These are phyloP conservation scores for Butyriboletus appendiculatus DNA, from an alignment of 1,284 basidiomycete species.

Conservation along the genomic window DNA sequence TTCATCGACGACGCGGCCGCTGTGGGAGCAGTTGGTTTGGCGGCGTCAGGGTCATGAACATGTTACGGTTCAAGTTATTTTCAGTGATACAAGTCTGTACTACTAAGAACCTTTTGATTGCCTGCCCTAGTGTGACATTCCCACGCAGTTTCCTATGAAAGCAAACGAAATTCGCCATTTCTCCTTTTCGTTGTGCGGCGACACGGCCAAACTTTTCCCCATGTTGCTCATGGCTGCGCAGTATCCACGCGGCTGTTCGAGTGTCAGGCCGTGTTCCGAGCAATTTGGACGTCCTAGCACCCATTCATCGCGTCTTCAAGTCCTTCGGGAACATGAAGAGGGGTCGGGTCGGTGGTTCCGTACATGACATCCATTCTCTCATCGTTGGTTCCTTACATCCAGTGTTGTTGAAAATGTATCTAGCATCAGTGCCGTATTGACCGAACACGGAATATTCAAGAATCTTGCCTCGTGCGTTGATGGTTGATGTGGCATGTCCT, in stretches of 20 bases:
- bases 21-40: constrained; percentile 58
- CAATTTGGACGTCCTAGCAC: constrained; percentile 77
- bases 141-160: constrained; percentile 23
- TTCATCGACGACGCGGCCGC: constrained; percentile 68
- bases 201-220: constrained; percentile 74
- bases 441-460: neutral
- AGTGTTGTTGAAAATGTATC: neutral
- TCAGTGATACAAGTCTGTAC: too few relatives aligned
- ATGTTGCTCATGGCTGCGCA: constrained; percentile 81
- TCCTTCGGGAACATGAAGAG: constrained; percentile 37
- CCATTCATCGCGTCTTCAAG: constrained; percentile 53
- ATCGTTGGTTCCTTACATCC: neutral
- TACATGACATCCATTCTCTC: constrained; percentile 41
- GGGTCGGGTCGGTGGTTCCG: constrained; percentile 79
- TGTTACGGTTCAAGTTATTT: too few relatives aligned
- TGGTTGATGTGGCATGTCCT: too few relatives aligned
- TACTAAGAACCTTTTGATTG: neutral
- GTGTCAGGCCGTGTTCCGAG: constrained; percentile 83
- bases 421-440: neutral
- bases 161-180: neutral
- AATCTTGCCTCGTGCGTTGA: neutral
- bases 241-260: constrained; percentile 70
- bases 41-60: constrained; percentile 13
- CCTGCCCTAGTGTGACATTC: constrained; percentile 35
- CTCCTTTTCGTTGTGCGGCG: constrained; percentile 65